These are phyloP conservation scores for Schizonepeta tenuifolia DNA, from an alignment of 257 asterid species.

Conservation along the genomic window DNA sequence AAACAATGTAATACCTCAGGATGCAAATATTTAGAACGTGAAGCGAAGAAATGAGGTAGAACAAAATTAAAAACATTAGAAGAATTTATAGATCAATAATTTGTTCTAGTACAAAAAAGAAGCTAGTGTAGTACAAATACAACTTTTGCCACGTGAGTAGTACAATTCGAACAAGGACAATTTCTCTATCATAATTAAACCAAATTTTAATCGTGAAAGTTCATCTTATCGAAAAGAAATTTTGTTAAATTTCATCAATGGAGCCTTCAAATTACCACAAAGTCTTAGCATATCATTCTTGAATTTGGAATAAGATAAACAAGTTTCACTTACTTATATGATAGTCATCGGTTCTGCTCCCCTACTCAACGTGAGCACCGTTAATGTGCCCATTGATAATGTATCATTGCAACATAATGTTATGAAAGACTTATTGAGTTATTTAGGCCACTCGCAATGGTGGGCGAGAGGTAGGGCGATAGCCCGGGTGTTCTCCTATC, in stretches of 20 bases:
- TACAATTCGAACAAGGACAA: constrained; percentile 28
- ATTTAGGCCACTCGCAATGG: too few species aligned
- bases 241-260: neutral
- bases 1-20: neutral
- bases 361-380: too few species aligned
- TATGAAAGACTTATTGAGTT: too few species aligned
- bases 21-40: neutral
- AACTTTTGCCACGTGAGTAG: constrained; percentile 21
- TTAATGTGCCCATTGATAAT: too few species aligned
- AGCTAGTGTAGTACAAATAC: constrained; percentile 22
- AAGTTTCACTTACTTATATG: too few species aligned
- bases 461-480: too few species aligned
- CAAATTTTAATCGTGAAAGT: neutral
- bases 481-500: too few species aligned
- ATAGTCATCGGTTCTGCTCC: too few species aligned
- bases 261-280: neutral
- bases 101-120: constrained; percentile 17
- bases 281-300: neutral
- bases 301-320: neutral
- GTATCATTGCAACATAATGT: too few species aligned
- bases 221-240: neutral
- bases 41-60: neutral
- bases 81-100: constrained; percentile 27
- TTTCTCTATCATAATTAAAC: neutral
- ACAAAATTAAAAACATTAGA: neutral